Evolutionary conservation across 179 eudicot species (phyloP), one percentile per base, ranked within the genome.

Genomic region (Pouteria campechiana): DNA sequence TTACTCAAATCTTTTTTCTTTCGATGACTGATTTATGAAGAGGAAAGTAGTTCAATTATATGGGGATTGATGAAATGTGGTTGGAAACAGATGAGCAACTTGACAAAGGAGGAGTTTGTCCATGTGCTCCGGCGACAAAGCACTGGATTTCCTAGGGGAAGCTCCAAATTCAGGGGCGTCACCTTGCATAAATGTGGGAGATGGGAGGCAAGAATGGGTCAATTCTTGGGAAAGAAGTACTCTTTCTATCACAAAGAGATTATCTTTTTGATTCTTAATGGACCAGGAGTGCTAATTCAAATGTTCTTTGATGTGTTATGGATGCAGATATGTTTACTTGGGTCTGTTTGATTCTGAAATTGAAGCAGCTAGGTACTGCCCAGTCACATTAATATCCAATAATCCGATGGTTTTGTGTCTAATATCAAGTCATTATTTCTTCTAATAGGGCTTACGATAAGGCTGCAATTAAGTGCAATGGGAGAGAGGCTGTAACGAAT

Each of bases 141-240:
- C 38, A 83, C 84, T 22, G 94, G 96, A 1, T 87, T 72, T 63
- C 94, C 94, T 7, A 79, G 90, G 67, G 96, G 96, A 4, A 83
- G 94, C 60, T 87, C 96, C 28, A 83, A 78, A 58, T 87, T 72
- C 52, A 76, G 94, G 50, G 96, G 96, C 5, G 96, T 87, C 25
- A 87, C 96, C 30, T 64, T 87, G 67, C 96, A 87, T 68, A 87
- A 83, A 77, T 87, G 96, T 83, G 96, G 96, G 23, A 73, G 96
- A 68, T 87, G 96, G 96, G 96, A 87, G 55, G 94, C 96, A 44
- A 78, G 96, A 58, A 83, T 87, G 96, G 96, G 94, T 55, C 96
- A 87, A 55, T 79, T 87, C 65, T 66, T 87, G 23, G 96, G 94
- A 59, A 87, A 87, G 77, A 87, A 87, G 92, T 87, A 78, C 17